phyloP scores from a whole-genome alignment of 805 yeast species.

The Starmerella floricola region DNA sequence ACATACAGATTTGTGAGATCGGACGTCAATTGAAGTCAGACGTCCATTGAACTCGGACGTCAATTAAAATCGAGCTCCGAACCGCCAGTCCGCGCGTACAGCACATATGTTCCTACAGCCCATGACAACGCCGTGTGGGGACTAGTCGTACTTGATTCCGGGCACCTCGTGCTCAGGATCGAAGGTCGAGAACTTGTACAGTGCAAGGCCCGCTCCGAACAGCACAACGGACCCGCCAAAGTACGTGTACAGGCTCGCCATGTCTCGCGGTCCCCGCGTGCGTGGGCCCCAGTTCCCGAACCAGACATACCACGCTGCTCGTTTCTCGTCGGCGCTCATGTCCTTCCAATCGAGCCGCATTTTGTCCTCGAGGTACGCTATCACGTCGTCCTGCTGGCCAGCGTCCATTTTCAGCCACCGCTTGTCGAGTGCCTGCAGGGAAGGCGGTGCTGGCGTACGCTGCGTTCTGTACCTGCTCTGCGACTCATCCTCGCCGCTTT shows the following conservation, averaged over 20 bases:
- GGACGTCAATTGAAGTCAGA: too few relatives aligned
- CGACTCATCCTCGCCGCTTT: conserved; percentile 23
- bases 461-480: conserved; percentile 22
- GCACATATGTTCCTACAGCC: too few relatives aligned
- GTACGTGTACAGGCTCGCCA: conserved; percentile 10
- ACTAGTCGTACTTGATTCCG: conserved; percentile 8
- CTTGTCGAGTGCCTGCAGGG: conserved; percentile 22
- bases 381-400: conserved; percentile 30
- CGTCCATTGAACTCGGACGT: too few relatives aligned
- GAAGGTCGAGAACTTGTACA: conserved; percentile 20
- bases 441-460: conserved; percentile 28
- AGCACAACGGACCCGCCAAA: conserved; percentile 21
- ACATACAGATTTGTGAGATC: too few relatives aligned
- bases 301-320: conserved; percentile 27
- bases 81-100: too few relatives aligned
- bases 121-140: too few relatives aligned
- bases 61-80: too few relatives aligned
- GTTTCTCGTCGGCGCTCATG: conserved; percentile 26
- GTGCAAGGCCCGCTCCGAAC: conserved; percentile 20
- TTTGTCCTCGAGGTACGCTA: conserved; percentile 28
- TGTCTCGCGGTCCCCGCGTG: conserved; percentile 22
- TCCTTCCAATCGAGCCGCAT: conserved; percentile 30
- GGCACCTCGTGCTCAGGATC: conserved; percentile 5
- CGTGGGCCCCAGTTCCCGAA: conserved; percentile 32
- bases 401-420: conserved; percentile 29